These are phyloP conservation scores for Blastocystis sp. DNA, from an alignment of 352 stramenopile genomes.

Conservation along the genomic window DNA sequence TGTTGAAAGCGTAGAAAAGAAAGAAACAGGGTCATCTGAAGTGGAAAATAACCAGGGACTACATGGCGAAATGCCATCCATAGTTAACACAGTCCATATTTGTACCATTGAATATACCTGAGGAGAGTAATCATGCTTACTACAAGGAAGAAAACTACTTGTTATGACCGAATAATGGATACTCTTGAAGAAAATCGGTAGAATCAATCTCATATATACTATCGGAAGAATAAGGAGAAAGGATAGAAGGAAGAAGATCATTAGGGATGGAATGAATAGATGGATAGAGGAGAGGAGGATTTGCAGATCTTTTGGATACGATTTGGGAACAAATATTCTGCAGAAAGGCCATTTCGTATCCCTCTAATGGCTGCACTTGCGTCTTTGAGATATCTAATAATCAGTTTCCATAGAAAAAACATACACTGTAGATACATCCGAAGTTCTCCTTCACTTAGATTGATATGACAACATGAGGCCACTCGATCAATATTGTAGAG, in stretches of 20 bases:
- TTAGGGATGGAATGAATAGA: not conserved
- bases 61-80: not conserved
- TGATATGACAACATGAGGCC: not conserved
- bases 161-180: not conserved
- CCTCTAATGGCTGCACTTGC: not conserved
- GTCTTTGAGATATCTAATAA: not conserved
- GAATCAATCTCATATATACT: not conserved
- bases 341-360: not conserved
- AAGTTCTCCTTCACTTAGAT: not conserved
- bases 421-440: not conserved
- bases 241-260: not conserved
- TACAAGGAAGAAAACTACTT: not conserved
- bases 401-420: not conserved
- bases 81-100: not conserved
- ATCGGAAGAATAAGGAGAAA: not conserved
- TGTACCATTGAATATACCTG: not conserved
- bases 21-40: not conserved
- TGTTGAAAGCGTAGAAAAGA: not conserved
- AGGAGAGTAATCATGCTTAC: not conserved
- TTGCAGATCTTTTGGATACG: not conserved
- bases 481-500: not conserved
- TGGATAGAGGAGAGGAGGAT: not conserved
- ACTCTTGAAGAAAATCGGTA: not conserved
- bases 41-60: not conserved
- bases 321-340: not conserved